These are phyloP conservation scores for Pseudozyma sp. DNA, from an alignment of 1,284 basidiomycete genomes.

Conservation along the genomic window DNA sequence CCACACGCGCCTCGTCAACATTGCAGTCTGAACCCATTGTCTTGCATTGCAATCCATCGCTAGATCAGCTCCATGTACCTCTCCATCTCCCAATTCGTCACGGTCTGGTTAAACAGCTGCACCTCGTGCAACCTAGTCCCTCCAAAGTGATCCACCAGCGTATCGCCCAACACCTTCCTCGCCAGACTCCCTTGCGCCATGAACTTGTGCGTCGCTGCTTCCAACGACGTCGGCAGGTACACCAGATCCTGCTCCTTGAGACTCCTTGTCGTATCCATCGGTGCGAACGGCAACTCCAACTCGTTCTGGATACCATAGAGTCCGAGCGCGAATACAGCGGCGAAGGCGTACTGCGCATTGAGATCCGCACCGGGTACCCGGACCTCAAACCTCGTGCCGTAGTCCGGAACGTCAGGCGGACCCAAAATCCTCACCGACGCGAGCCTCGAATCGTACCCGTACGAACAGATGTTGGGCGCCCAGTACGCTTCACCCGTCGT, in stretches of 20 bases:
- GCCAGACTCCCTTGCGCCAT: slow-evolving; percentile 82
- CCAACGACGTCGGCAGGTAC: slow-evolving; percentile 76
- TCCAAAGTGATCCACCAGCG: slow-evolving; percentile 91
- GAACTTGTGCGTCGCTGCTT: slow-evolving; percentile 82
- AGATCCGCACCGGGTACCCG: slow-evolving; percentile 97
- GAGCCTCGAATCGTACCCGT: slow-evolving; percentile 92
- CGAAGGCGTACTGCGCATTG: slow-evolving; percentile 88
- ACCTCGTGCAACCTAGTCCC: slow-evolving; percentile 92
- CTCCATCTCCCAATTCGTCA: slow-evolving; percentile 93
- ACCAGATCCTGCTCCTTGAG: slow-evolving; percentile 58
- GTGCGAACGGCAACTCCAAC: slow-evolving; percentile 77
- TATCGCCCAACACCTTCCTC: slow-evolving; percentile 85
- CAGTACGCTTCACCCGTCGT: slow-evolving; percentile 92
- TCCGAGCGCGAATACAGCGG: slow-evolving; percentile 86
- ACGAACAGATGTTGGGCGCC: slow-evolving; percentile 89
- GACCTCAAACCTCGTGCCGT: slow-evolving; percentile 87
- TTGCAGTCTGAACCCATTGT: no score
- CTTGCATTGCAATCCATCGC: neutral
- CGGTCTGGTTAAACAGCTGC: slow-evolving; percentile 84
- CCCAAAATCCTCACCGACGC: slow-evolving; percentile 91
- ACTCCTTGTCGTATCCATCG: slow-evolving; percentile 71
- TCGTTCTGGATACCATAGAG: slow-evolving; percentile 86
- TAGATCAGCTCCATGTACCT: slow-evolving; percentile 54
- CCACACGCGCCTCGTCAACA: no score
- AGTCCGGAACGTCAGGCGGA: slow-evolving; percentile 82